Conservation (phyloP, 176 grass and related monocot species). For the Avena atlantica region DNA sequence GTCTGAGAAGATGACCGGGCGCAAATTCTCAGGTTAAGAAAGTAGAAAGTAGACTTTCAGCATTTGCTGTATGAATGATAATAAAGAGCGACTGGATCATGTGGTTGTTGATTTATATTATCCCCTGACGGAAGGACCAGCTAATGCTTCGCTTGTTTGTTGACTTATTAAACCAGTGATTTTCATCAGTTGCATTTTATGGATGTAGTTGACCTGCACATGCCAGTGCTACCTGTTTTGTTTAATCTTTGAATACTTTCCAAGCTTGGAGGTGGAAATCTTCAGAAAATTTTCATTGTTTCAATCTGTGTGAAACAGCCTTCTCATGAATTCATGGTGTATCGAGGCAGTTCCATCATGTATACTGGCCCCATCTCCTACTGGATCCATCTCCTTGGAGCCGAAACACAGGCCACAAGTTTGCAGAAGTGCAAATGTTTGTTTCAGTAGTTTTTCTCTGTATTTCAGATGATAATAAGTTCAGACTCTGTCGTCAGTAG, state of each 20-base stretch:
- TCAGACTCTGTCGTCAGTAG: neutral
- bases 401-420: constrained; percentile 5
- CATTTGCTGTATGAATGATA: constrained; percentile 39
- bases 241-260: constrained; percentile 12
- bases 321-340: neutral
- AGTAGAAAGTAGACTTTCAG: constrained; percentile 20
- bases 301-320: neutral
- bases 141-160: constrained; percentile 22
- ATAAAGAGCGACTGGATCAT: constrained; percentile 7
- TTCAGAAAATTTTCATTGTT: constrained; percentile 1
- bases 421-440: constrained; percentile 16
- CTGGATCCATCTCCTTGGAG: constrained; percentile 8
- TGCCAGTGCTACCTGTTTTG: neutral
- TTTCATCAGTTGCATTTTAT: constrained; percentile 13
- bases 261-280: constrained; percentile 13
- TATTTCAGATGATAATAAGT: neutral
- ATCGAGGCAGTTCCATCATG: neutral
- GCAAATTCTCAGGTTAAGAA: constrained; percentile 71
- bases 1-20: constrained; percentile 82
- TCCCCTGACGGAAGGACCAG: neutral
- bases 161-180: constrained; percentile 37
- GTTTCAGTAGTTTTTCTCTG: neutral
- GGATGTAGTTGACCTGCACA: constrained; percentile 5
- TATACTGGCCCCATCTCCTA: neutral
- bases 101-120: constrained; percentile 31